A percentile compares a stretch with the other conserved stretches of the same genome.
Evolutionary conservation across 2,329 filamentous ascomycete species (phyloP).

Genomic region (Fusarium sp.): DNA sequence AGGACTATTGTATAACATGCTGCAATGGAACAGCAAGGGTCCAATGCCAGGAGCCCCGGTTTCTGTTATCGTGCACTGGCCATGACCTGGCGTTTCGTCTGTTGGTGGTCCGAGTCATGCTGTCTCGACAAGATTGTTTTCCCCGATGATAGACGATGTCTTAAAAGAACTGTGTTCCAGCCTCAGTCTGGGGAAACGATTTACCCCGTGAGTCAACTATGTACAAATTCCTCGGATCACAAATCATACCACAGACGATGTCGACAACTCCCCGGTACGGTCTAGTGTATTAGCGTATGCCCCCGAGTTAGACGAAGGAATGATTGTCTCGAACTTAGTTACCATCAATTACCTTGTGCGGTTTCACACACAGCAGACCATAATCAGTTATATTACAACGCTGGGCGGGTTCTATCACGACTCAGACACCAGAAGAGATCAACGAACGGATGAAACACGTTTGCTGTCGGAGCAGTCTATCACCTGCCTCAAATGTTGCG

Average conservation of each 20-base stretch:
- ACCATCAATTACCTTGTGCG: not conserved
- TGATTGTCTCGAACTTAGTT: constrained; percentile 10
- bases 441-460: constrained; percentile 22
- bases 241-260: constrained; percentile 32
- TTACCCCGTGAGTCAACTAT: constrained; percentile 20
- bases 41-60: constrained; percentile 22
- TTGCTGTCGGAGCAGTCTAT: constrained; percentile 21
- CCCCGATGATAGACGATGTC: constrained; percentile 36
- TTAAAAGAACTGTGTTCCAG: constrained; percentile 26
- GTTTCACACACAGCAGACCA: constrained; percentile 11
- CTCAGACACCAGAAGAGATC: constrained; percentile 11
- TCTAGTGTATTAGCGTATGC: constrained; percentile 26
- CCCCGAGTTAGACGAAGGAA: constrained; percentile 9
- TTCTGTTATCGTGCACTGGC: constrained; percentile 41
- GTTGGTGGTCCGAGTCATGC: constrained; percentile 37
- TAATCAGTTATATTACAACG: constrained; percentile 4
- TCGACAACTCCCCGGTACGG: constrained; percentile 18
- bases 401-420: constrained; percentile 20
- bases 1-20: not conserved
- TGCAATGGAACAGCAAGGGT: constrained; percentile 28
- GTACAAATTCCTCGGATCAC: constrained; percentile 27
- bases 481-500: constrained; percentile 30
- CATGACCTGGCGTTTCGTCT: constrained; percentile 28
- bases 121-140: constrained; percentile 30
- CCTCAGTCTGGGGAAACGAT: constrained; percentile 42